Evolutionary conservation across 768 basidiomycete genomes (phyloP).

Genomic region (Lyophyllum shimeji): DNA sequence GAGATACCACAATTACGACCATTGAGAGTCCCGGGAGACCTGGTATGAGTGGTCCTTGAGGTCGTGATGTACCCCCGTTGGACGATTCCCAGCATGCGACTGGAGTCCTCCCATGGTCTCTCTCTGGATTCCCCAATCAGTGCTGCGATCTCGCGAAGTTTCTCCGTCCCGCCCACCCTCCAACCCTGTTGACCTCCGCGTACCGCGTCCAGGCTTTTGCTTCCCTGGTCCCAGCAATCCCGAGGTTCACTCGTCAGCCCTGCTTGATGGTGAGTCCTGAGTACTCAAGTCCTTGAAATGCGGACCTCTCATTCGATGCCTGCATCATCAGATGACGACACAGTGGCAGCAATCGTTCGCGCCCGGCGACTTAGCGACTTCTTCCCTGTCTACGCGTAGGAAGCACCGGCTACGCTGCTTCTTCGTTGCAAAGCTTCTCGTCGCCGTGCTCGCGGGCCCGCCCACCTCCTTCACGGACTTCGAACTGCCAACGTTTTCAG

Average conservation of each 20-base stretch:
- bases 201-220: neutral
- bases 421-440: neutral
- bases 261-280: neutral
- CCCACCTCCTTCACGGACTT: constrained; percentile 1
- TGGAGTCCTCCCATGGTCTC: neutral
- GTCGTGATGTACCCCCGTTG: constrained; percentile 5
- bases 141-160: constrained; percentile 6
- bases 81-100: neutral
- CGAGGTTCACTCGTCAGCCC: neutral
- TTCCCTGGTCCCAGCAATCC: neutral
- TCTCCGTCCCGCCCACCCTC: constrained; percentile 1
- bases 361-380: neutral
- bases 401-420: constrained; percentile 4
- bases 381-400: neutral
- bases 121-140: neutral
- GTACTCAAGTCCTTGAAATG: constrained; percentile 7
- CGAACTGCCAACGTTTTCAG: neutral
- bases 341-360: neutral
- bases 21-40: neutral
- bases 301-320: constrained; percentile 2
- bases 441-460: constrained; percentile 5
- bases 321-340: constrained; percentile 7
- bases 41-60: neutral
- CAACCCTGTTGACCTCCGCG: neutral
- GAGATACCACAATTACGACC: constrained; percentile 1